Evolutionary conservation across 306 rosid genomes (phyloP).

Genomic region (Quercus ilex): DNA sequence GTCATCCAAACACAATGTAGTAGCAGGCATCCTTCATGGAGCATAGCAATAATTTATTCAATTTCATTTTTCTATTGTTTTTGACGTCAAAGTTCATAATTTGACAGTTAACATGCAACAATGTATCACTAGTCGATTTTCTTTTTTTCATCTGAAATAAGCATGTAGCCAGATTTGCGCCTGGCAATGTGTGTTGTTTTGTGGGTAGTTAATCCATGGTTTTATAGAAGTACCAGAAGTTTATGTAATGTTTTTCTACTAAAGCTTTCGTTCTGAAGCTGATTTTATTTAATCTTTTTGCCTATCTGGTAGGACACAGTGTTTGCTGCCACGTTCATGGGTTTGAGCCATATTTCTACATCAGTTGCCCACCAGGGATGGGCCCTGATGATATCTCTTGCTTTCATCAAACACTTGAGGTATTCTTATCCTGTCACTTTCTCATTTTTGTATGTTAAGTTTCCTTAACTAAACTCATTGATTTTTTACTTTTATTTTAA

Average conservation of each 20-base stretch:
- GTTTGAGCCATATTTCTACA: conserved; percentile 92
- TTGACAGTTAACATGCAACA: background rate
- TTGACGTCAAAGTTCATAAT: background rate
- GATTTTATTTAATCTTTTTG: conserved; percentile 17
- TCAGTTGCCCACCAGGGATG: conserved; percentile 86
- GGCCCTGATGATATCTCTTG: conserved; percentile 81
- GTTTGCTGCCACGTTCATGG: conserved; percentile 96
- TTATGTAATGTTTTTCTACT: conserved; percentile 1
- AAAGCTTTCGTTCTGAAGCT: background rate
- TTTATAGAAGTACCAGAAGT: background rate
- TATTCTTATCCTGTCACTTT: conserved; percentile 28
- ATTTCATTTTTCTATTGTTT: background rate
- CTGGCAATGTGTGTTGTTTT: background rate
- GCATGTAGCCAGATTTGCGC: background rate
- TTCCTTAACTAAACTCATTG: background rate
- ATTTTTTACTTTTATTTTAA: too few relatives aligned
- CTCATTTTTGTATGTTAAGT: background rate
- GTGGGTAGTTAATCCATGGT: background rate
- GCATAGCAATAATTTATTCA: background rate
- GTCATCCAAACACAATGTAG: background rate
- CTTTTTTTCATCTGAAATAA: background rate
- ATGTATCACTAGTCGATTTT: background rate
- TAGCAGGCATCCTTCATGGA: background rate
- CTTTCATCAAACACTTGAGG: conserved; percentile 83
- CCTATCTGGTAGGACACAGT: conserved; percentile 65